Evolutionary conservation across 73 alveolate species (phyloP).

Genomic region (Uronychia setigera): DNA sequence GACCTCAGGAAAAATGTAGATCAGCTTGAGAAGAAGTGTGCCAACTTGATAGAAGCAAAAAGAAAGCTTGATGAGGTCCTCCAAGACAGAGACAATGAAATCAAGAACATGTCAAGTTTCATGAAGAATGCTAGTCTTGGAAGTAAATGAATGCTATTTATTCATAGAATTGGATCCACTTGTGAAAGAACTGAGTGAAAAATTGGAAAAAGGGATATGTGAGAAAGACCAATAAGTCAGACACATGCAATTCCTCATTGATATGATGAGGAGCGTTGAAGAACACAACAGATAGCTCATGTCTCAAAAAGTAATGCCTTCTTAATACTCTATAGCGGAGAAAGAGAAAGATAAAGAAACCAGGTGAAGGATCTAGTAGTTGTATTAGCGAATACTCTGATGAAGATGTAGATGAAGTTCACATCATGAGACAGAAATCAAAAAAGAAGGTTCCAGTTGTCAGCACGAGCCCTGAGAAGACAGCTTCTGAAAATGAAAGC

Average conservation of each 20-base stretch:
- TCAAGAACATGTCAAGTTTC: background rate
- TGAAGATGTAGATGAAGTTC: background rate
- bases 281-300: background rate
- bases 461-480: background rate
- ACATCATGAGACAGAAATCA: too few species aligned
- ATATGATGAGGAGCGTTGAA: background rate
- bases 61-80: background rate
- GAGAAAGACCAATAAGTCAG: background rate
- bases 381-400: background rate
- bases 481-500: background rate
- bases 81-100: background rate
- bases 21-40: background rate
- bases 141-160: background rate
- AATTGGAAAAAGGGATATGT: background rate
- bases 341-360: background rate
- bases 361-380: background rate
- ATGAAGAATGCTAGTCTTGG: background rate
- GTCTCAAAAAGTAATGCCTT: background rate
- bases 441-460: background rate
- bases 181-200: background rate
- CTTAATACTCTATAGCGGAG: background rate
- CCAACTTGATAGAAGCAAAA: background rate
- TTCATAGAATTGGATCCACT: background rate
- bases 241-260: background rate
- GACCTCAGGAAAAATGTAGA: background rate